Conservation (phyloP, 2,329 filamentous ascomycete genomes). For the Arthrinium phaeospermum region DNA sequence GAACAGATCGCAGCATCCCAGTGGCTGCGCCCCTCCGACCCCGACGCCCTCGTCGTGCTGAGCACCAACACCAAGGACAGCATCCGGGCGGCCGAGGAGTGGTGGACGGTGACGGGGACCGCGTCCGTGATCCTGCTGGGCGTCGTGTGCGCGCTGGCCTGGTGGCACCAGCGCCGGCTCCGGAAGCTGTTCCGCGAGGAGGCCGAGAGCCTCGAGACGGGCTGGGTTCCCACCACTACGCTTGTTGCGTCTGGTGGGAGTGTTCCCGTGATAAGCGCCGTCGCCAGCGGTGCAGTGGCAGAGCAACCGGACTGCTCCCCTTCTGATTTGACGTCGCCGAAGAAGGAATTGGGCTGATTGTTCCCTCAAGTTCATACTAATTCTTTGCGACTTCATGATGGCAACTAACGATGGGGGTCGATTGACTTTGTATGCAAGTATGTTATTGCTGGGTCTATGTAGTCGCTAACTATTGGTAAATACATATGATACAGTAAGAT, state of each 20-base stretch:
- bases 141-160: slow-evolving; percentile 36
- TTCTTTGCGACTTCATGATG: background rate
- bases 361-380: background rate
- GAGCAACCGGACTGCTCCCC: background rate
- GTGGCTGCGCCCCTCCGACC: slow-evolving; percentile 24
- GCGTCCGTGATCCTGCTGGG: slow-evolving; percentile 33
- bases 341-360: background rate
- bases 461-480: background rate
- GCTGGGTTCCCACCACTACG: background rate
- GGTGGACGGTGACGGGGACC: slow-evolving; percentile 36
- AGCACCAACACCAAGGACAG: slow-evolving; percentile 34
- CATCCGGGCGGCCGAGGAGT: slow-evolving; percentile 33
- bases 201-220: slow-evolving; percentile 33
- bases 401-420: background rate
- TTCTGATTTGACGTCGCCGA: background rate
- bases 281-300: background rate
- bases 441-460: background rate
- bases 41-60: slow-evolving; percentile 34
- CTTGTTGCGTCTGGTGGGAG: background rate
- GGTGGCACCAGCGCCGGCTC: slow-evolving; percentile 41
- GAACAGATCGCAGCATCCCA: slow-evolving; percentile 25
- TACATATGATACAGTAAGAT: slow-evolving; percentile 11
- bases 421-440: background rate
- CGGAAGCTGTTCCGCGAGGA: slow-evolving; percentile 37
- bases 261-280: background rate